Evolutionary conservation across 768 basidiomycete genomes (phyloP), one percentile per base, ranked within the genome.

Genomic region (Chalciporus sphaerocephalus): DNA sequence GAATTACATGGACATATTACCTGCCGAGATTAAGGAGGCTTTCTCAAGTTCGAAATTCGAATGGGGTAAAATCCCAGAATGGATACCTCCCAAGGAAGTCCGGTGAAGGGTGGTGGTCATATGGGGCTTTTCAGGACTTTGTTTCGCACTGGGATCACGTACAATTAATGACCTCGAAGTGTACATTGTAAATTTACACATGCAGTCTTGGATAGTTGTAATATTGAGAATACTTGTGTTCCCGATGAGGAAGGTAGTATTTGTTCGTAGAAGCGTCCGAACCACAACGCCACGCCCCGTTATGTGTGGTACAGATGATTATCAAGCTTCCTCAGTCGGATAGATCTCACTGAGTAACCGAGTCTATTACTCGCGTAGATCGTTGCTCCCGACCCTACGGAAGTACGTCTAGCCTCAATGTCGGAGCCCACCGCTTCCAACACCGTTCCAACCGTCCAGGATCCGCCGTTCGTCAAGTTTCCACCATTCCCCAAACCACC

Each of bases 21-120:
- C 87, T 2, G 57, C 67, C 38, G 57, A 55, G 5, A 76, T 70
- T 42, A 59, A 71, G 54, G 74, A 75, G 6, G 80, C 81, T 32
- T 88, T 87, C 55, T 57, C 68, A 51, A 64, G 64, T 16, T 66
- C 69, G 43, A 78, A 65, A 63, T 90, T 89, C 54, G 80, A 79
- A 56, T 85, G 78, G 73, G 79, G 81, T 60, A 74, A 75, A 48
- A 72, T 90, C 38, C 87, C 87, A 1, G 85, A 86, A 47, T 87
- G 81, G 80, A 69, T 83, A 45, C 87, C 87, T 30, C 87, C 85
- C 8, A 54, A 76, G 42, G 77, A 80, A 56, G 57, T 81, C 47
- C 69, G 81, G 46, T 81, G 30, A 32, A 69, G 66, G 27, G 17
- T 6, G 16, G 32, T 18, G 16, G 13, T 32, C 20, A 12, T 12